These are phyloP conservation scores for Exobasidium rhododendri DNA, from an alignment of 1,284 basidiomycete genomes.

Conservation along the genomic window DNA sequence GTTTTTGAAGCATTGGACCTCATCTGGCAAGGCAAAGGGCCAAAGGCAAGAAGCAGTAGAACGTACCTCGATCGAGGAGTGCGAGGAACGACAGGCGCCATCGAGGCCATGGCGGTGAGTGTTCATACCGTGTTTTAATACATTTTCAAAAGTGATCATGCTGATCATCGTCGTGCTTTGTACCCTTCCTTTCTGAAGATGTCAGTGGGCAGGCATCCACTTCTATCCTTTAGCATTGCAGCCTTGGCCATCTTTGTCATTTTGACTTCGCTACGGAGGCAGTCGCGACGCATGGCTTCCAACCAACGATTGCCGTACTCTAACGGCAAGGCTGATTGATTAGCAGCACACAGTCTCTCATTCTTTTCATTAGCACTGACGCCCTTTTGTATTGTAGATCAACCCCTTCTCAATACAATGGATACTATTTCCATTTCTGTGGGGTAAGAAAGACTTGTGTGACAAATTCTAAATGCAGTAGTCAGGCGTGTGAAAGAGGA, in stretches of 20 bases:
- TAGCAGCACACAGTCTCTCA: background rate
- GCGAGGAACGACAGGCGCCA: constrained; percentile 21
- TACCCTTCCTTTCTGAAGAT: no score
- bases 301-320: background rate
- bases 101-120: constrained; percentile 12
- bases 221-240: background rate
- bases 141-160: no score
- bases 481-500: no score
- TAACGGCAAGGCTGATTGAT: background rate
- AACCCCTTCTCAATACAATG: no score
- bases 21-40: constrained; percentile 18
- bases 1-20: constrained; percentile 22
- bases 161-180: no score
- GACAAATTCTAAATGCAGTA: no score
- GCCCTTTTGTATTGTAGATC: no score
- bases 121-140: no score
- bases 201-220: background rate
- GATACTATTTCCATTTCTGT: no score
- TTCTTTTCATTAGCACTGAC: no score
- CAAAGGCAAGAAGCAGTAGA: constrained; percentile 26
- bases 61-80: constrained; percentile 30
- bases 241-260: background rate
- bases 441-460: no score
- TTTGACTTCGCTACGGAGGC: background rate
- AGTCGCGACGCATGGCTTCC: background rate